Evolutionary conservation across 495 filamentous ascomycete species (phyloP), one percentile per base, ranked within the genome.

Genomic region (Jackrogersella multiformis): DNA sequence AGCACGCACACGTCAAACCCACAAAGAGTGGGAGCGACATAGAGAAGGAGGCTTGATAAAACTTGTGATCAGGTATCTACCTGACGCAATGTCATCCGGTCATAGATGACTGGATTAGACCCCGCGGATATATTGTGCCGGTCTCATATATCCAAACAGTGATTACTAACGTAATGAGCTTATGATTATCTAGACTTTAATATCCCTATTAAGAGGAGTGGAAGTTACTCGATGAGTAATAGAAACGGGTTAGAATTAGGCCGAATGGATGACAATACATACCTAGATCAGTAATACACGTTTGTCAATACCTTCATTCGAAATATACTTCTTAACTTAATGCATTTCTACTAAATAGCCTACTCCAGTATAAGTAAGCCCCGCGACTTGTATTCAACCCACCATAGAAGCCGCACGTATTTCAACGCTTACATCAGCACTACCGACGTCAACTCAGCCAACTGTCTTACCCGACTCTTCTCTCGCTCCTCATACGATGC

Each of bases 11-110:
- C 30, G 66, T 70, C 18, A 74, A 74, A 35, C 67, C 61, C 5
- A 13, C 21, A 3, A 61, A 52, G 56, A 51, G 16, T 10, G 53
- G 45, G 13, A 44, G 38, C 9, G 66, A 64, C 34, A 62, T 71
- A 39, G 72, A 72, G 46, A 69, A 72, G 45, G 54, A 74, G 36
- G 72, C 69, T 57, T 71, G 26, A 68, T 24, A 16, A 16, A 52
- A 35, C 13, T 32, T 30, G 4, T n/a, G 13, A 24, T 21, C 16
- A 38, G 24, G 18, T 21, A 15, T 15, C 21, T 15, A 12, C 26
- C 28, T 32, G 7, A 42, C 39, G 6, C 18, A 3, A 36, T 44
- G 10, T 45, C n/a, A 32, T 35, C 38, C 21, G 7, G 20, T 35
- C 13, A 28, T 23, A 16, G n/a, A 2, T 16, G 48, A 26, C 12